These are phyloP conservation scores for Ramaria rubella DNA, from an alignment of 768 basidiomycete genomes.

Conservation along the genomic window DNA sequence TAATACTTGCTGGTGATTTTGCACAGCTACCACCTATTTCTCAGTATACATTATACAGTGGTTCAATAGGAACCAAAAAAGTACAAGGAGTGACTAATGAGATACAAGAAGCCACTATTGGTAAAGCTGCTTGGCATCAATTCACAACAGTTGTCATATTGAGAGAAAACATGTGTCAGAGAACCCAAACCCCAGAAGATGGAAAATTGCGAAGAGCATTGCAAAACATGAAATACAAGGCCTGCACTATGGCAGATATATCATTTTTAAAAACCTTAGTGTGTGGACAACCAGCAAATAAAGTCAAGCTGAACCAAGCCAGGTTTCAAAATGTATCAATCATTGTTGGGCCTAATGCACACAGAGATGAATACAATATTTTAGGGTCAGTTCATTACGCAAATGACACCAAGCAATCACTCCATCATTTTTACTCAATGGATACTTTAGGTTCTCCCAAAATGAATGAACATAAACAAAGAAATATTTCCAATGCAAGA, in stretches of 20 bases:
- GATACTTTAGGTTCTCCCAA: too few relatives aligned
- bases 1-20: too few relatives aligned
- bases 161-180: conserved; percentile 32
- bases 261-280: too few relatives aligned
- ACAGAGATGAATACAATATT: not conserved
- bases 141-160: conserved; percentile 31
- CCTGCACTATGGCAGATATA: too few relatives aligned
- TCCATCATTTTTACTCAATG: too few relatives aligned
- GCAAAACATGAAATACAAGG: too few relatives aligned
- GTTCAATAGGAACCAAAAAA: too few relatives aligned
- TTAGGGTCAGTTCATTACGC: not conserved
- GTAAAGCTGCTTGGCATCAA: conserved; percentile 34
- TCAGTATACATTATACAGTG: too few relatives aligned
- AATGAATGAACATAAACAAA: not conserved
- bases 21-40: too few relatives aligned
- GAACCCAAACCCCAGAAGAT: conserved; percentile 8
- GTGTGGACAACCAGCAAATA: not conserved
- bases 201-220: too few relatives aligned
- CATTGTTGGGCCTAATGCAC: not conserved
- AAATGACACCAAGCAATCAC: too few relatives aligned
- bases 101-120: conserved; percentile 19
- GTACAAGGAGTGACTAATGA: conserved; percentile 17
- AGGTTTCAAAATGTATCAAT: not conserved
- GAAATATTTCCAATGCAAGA: not conserved
- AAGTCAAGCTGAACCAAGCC: not conserved